Evolutionary conservation across 2,329 filamentous ascomycete genomes (phyloP).

Genomic region (Ceratocystis eucalypticola): DNA sequence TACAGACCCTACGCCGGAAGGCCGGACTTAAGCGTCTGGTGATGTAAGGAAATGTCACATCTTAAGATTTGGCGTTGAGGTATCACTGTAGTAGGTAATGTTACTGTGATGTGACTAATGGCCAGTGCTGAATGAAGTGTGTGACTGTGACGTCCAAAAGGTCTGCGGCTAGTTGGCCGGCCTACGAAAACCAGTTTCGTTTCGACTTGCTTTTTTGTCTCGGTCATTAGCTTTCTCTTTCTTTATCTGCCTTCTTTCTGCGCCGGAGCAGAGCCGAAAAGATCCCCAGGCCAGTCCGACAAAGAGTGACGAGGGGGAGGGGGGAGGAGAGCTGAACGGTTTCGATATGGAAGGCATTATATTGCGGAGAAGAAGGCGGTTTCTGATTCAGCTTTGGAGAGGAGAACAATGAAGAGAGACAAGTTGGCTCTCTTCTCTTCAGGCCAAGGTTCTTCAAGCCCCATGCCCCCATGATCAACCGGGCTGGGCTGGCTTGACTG

Average conservation of each 20-base stretch:
- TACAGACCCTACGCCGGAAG: background rate
- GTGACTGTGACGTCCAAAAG: background rate
- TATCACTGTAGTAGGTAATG: no score
- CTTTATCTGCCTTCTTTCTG: background rate
- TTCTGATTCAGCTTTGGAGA: background rate
- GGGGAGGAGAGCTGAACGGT: no score
- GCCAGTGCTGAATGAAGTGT: no score
- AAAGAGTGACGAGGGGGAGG: no score
- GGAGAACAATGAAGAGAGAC: no score
- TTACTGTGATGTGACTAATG: no score
- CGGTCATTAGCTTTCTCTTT: background rate
- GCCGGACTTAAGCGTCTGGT: no score
- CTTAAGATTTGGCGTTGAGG: no score
- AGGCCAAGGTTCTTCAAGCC: background rate
- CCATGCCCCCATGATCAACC: background rate
- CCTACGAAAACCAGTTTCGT: background rate
- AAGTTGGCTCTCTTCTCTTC: no score
- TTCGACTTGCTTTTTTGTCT: background rate
- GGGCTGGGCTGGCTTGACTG: background rate
- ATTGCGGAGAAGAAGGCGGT: constrained; percentile 6
- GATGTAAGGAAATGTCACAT: no score
- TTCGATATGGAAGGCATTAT: background rate
- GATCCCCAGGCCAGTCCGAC: no score
- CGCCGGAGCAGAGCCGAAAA: background rate
- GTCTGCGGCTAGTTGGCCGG: background rate